Evolutionary conservation across 208 protist genomes (phyloP).

Genomic region (Novymonas esmeraldas): DNA sequence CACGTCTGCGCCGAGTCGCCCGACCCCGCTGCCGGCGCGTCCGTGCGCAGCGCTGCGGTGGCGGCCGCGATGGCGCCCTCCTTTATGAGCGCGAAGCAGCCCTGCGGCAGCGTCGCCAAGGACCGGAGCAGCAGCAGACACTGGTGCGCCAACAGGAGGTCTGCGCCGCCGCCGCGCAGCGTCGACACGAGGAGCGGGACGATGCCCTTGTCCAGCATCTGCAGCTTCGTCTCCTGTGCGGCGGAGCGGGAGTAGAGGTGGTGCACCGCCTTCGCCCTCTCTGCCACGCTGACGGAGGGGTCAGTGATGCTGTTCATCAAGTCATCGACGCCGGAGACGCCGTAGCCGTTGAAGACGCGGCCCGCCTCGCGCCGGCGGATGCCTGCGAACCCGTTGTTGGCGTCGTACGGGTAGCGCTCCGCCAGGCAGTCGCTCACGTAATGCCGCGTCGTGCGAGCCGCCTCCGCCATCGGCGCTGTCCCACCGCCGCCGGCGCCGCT

Average conservation of each 20-base stretch:
- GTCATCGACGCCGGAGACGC: slow-evolving; percentile 36
- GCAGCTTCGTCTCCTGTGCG: slow-evolving; percentile 78
- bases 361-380: slow-evolving; percentile 51
- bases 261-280: slow-evolving; percentile 60
- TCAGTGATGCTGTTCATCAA: slow-evolving; percentile 65
- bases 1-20: slow-evolving; percentile 35
- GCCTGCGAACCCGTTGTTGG: slow-evolving; percentile 70
- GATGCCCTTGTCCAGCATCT: slow-evolving; percentile 57
- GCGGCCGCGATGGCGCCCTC: slow-evolving; percentile 55
- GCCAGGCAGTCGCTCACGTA: slow-evolving; percentile 90
- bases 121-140: slow-evolving; percentile 76
- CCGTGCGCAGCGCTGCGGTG: slow-evolving; percentile 25
- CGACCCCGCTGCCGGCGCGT: background rate
- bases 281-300: slow-evolving; percentile 37
- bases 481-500: too few relatives aligned
- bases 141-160: slow-evolving; percentile 56
- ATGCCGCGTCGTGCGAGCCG: slow-evolving; percentile 64
- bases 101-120: slow-evolving; percentile 74
- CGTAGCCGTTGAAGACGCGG: slow-evolving; percentile 68
- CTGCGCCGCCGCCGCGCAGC: slow-evolving; percentile 23
- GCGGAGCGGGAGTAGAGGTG: slow-evolving; percentile 75
- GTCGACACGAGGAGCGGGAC: slow-evolving; percentile 54
- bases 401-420: slow-evolving; percentile 86
- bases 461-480: slow-evolving; percentile 52
- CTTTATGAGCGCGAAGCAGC: slow-evolving; percentile 64